Evolutionary conservation across 495 filamentous ascomycete genomes (phyloP), one percentile per base, ranked within the genome.

Genomic region (Pseudotulostoma volvatum): DNA sequence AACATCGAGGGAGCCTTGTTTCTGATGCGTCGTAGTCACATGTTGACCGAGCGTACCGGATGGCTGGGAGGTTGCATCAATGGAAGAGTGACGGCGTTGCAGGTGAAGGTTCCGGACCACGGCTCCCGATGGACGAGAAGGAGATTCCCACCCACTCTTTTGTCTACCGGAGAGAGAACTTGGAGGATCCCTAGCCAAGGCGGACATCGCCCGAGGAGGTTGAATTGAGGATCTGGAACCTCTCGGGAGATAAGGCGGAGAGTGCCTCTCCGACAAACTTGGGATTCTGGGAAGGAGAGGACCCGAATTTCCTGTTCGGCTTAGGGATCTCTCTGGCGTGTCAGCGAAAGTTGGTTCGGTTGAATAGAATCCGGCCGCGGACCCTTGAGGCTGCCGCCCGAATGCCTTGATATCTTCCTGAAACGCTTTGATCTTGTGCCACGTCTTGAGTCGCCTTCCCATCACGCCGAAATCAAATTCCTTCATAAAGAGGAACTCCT

Each of bases 391-490:
- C 7, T 44, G 42, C 36, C 34, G 38, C 13, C 50, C 51, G 25
- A 58, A 42, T 28, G 59, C 57, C 44, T 71, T 68, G 37, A 86
- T 76, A 50, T 94, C 80, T 50, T 93, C 77, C 55, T 95, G 87
- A 45, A 95, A 68, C 2, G 71, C 63, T 55, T 87, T 88, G 48
- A 95, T 81, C 52, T 84, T 88, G 51, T 92, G 80, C 87, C 87
- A 99, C n/a, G 81, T 92, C 50, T 84, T 90, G 52, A 90, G 64
- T 49, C 86, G 75, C 43, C 76, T 68, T 4, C 87, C 87, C 42
- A 95, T 82, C 7, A 87, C 80, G 8, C 92, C 92, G 46, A 99
- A 70, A 37, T 96, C 84, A 44, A 96, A 85, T 38, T 90, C 88
- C 56, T 93, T 94, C 59, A 96, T 74, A 53, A 93, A 87, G 2